Base-by-base conservation (phyloP, 139 green algal species). In the Picochlorum sp. region DNA sequence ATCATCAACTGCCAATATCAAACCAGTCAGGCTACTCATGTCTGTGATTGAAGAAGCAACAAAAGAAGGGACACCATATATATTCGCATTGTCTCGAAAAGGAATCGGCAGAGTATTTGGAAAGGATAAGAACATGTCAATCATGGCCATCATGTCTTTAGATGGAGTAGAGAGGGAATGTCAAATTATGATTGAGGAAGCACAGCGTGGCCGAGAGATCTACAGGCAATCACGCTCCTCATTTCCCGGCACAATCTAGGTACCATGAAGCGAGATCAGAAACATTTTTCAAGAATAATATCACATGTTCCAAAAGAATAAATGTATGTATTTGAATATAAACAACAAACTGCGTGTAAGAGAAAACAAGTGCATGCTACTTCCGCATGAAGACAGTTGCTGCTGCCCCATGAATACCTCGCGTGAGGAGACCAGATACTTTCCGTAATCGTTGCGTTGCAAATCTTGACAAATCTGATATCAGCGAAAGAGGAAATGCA, bases 51-150 rank as follows among this genome's bases (percentile, higher is more conserved):
- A 51, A 30, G 68, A 67, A 14, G 77, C 77, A 34, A 37, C 70
- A 10, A 65, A 67, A 23, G 26, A 54, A 7, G 65, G 50, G 26
- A 63, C 85, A 15, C 76, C 80, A 2, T 63, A 86, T 1, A 71
- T 91, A 28, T 94, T 92, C 76, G 81, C 81, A 0, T 68, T 95
- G 2, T 88, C 66, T n/a, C 80, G 86, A 23, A 89, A 89, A 65
- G 80, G 83, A 55, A 74, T 94, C 65, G 87, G 87, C 72, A 86
- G 59, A 34, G 70, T 92, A 23, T 94, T 90, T 70, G 87, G 87
- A 20, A 77, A 72, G 26, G 75, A 82, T 49, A 92, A 92, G 72
- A 79, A 76, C 49, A 88, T 94, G 70, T 82, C 67, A 51, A 83
- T 88, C 1, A 82, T 92, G 3, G 87, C 85, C 0, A 45, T 94